A percentile compares a stretch with the other conserved stretches of the same genome.
Evolutionary conservation across 352 stramenopile species (phyloP).

Genomic region (Phytophthora pistaciae): DNA sequence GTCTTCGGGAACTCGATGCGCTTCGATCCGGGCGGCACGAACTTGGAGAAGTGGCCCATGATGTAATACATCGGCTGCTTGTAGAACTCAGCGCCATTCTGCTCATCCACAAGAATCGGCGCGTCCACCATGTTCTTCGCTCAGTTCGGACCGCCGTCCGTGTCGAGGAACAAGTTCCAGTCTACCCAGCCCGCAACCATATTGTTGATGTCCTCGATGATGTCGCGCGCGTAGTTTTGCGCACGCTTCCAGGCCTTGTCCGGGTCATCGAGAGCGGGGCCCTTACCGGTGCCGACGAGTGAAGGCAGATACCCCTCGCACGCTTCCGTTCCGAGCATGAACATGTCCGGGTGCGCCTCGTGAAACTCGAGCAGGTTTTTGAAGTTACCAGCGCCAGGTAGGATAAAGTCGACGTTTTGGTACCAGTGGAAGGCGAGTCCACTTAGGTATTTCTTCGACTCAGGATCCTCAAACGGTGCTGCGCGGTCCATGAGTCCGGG

Average conservation of each 20-base stretch:
- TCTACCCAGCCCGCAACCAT: constrained; percentile 73
- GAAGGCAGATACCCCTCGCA: constrained; percentile 69
- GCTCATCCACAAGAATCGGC: constrained; percentile 49
- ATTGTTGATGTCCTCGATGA: constrained; percentile 79
- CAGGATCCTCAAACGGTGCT: constrained; percentile 45
- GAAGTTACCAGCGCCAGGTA: constrained; percentile 50
- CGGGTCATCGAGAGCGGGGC: constrained; percentile 22
- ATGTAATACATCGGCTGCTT: constrained; percentile 27
- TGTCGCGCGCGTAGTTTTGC: constrained; percentile 76
- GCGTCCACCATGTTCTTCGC: constrained; percentile 65
- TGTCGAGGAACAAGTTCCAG: constrained; percentile 81
- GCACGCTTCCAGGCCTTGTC: constrained; percentile 57
- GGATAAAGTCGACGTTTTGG: constrained; percentile 54
- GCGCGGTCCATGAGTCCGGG: constrained; percentile 45
- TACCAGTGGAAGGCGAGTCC: constrained; percentile 91
- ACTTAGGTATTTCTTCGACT: constrained; percentile 69
- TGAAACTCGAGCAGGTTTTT: constrained; percentile 52
- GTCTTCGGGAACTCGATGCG: constrained; percentile 48
- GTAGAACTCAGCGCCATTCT: constrained; percentile 28
- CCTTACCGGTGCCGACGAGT: constrained; percentile 44
- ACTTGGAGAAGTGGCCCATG: constrained; percentile 60
- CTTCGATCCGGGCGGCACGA: constrained; percentile 49
- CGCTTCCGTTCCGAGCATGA: constrained; percentile 82
- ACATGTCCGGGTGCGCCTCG: constrained; percentile 59
- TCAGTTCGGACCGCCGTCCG: constrained; percentile 72